Percentiles rank a stretch among this genome's conserved stretches.
These are phyloP conservation scores for Venturia effusa DNA, from an alignment of 2,329 filamentous ascomycete genomes.

Conservation along the genomic window DNA sequence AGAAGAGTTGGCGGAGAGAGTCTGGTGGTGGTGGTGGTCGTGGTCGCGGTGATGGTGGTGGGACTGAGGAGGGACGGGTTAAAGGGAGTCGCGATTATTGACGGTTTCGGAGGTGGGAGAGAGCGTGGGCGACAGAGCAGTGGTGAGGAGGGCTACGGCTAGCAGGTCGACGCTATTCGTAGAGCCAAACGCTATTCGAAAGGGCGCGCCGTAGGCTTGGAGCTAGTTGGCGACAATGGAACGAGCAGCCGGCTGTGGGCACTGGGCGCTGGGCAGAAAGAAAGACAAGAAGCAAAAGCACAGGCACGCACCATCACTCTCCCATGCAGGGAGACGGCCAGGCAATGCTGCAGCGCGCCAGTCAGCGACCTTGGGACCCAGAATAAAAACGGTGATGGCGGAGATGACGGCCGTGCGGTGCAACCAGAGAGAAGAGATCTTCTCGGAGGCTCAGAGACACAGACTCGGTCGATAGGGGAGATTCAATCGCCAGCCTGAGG, in stretches of 20 bases:
- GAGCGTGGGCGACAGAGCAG: background rate
- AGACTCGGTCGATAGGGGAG: background rate
- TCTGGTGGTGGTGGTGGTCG: background rate
- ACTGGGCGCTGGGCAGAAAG: no score
- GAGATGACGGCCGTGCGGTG: background rate
- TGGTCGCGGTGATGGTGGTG: background rate
- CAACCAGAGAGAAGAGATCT: background rate
- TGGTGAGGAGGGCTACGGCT: background rate
- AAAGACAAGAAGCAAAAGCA: background rate
- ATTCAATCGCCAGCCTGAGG: no score
- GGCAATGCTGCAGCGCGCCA: background rate
- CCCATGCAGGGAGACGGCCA: background rate
- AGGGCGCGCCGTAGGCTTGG: background rate
- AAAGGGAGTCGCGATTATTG: background rate
- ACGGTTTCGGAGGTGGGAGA: background rate
- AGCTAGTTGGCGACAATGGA: background rate
- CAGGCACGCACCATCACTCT: background rate
- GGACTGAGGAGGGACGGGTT: background rate
- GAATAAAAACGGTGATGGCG: constrained; percentile 2
- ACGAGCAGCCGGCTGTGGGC: background rate
- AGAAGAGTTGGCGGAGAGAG: background rate
- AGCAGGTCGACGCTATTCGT: background rate
- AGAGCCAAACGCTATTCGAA: background rate
- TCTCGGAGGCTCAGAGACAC: background rate
- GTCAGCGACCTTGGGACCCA: background rate